These are phyloP conservation scores for Mortierella sp. DNA, from an alignment of 371 early-diverging fungal species.

Conservation along the genomic window DNA sequence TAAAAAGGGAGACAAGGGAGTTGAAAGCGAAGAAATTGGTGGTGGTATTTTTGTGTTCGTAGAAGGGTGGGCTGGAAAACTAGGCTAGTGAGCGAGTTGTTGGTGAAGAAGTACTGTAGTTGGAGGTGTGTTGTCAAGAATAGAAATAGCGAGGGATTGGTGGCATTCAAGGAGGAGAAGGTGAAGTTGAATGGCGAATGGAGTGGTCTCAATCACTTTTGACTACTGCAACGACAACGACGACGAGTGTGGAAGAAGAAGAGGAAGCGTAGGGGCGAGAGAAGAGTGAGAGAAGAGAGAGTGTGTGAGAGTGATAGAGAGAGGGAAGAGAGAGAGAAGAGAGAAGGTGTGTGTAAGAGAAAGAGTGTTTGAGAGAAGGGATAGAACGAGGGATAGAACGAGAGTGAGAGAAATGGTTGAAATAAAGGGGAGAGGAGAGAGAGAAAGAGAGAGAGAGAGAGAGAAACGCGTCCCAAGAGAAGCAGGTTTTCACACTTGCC, in stretches of 20 bases:
- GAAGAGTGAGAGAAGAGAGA: no score
- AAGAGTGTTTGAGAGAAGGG: not conserved
- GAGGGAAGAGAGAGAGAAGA: not conserved
- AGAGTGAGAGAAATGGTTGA: slow-evolving; percentile 15
- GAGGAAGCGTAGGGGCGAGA: not conserved
- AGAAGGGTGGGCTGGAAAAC: not conserved
- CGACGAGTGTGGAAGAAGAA: not conserved
- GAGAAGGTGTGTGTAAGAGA: not conserved
- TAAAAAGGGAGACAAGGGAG: not conserved
- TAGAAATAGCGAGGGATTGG: not conserved
- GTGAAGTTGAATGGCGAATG: not conserved
- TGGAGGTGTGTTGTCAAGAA: not conserved
- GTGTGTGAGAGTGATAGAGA: not conserved
- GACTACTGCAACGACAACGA: not conserved
- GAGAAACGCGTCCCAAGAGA: slow-evolving; percentile 12
- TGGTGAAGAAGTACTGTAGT: not conserved
- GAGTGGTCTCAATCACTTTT: not conserved
- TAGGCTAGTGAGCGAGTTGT: not conserved
- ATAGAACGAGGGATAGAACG: slow-evolving; percentile 9
- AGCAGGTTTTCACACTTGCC: slow-evolving; percentile 10
- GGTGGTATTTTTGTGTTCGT: not conserved
- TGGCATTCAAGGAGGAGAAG: not conserved
- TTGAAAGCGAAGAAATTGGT: not conserved
- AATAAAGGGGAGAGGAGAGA: not conserved
- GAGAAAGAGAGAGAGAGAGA: slow-evolving; percentile 8